These are phyloP conservation scores for Talaromyces stipitatus DNA, from an alignment of 495 filamentous ascomycete genomes.

Conservation along the genomic window DNA sequence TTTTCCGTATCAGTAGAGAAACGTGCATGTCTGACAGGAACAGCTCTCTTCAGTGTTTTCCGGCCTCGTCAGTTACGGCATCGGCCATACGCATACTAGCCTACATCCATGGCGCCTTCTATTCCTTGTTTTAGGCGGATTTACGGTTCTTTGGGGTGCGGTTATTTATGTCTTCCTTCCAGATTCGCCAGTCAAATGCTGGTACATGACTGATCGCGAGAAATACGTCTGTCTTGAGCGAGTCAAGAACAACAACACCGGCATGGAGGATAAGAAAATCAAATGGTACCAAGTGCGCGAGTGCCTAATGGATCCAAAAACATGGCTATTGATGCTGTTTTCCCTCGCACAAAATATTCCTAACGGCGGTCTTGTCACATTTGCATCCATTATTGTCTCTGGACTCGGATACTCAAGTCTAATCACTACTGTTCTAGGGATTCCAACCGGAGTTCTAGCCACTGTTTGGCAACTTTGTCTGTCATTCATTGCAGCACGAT, in stretches of 20 bases:
- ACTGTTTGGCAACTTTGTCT: slow-evolving; percentile 1
- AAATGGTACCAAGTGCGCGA: slow-evolving; percentile 42
- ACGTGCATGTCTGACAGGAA: background rate
- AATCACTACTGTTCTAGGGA: slow-evolving; percentile 23
- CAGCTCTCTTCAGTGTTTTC: slow-evolving; percentile 13
- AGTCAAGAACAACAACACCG: slow-evolving; percentile 45
- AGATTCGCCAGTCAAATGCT: slow-evolving; percentile 36
- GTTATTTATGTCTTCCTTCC: slow-evolving; percentile 37
- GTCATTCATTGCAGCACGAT: background rate
- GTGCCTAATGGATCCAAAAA: slow-evolving; percentile 34
- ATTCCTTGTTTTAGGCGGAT: slow-evolving; percentile 19
- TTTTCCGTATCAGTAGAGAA: background rate
- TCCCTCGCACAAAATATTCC: slow-evolving; percentile 17
- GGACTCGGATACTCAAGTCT: slow-evolving; percentile 27
- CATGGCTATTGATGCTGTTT: slow-evolving; percentile 16
- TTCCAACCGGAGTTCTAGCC: slow-evolving; percentile 15
- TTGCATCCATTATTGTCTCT: slow-evolving; percentile 25
- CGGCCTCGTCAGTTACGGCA: slow-evolving; percentile 2
- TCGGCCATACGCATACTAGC: background rate
- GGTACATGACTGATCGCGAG: slow-evolving; percentile 33
- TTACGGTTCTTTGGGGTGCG: slow-evolving; percentile 27
- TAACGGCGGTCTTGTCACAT: slow-evolving; percentile 26
- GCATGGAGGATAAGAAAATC: slow-evolving; percentile 45
- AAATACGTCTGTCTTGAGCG: slow-evolving; percentile 41
- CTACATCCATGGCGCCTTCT: slow-evolving; percentile 1